Base-by-base conservation (phyloP, 1,139 yeast species). In the Blastobotrys arbuscula region DNA sequence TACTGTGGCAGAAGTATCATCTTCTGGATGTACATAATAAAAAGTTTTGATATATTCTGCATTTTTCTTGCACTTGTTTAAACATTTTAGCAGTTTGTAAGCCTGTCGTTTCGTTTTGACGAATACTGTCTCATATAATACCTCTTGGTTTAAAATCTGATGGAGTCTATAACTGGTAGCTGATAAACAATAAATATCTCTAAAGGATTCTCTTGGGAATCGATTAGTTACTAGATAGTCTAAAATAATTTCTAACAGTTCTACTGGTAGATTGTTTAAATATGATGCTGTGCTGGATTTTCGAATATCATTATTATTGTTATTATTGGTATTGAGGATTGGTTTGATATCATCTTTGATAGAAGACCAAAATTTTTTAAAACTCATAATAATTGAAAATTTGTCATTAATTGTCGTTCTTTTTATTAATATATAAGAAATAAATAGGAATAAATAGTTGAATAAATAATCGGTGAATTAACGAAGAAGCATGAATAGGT, bases 71-170 rank as follows among this genome's bases (percentile, higher is more conserved):
- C 42, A 39, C 39, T 50, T 52, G 23, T 45, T 40, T 19, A 55
- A 35, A 23, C 53, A 39, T 49, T 53, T 54, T 47, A 49, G 47
- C 35, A 55, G 52, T 39, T 42, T 39, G 26, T 38, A 24, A 5
- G 58, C 58, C 43, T 55, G 58, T n/a, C 38, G 43, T 38, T 52
- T 55, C 31, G 40, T 46, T 24, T 28, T 21, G 20, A 55, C 48
- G 3, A 49, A 36, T 10, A 55, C 56, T 15, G 51, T 51, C 24
- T 49, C 50, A 42, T 53, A 55, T n/a, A 55, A 40, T 15, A 41
- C 47, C 7, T 51, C 49, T 23, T 47, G 28, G 5, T 47, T 43
- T 9, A 55, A 28, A 12, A 49, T 41, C 15, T 20, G 13, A 16
- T 44, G 47, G 4, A 55, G n/a, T 26, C 39, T 36, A 35, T 40